Evolutionary conservation across 163 green algal species (phyloP).

Genomic region (Coccomyxa subellipsoidea): DNA sequence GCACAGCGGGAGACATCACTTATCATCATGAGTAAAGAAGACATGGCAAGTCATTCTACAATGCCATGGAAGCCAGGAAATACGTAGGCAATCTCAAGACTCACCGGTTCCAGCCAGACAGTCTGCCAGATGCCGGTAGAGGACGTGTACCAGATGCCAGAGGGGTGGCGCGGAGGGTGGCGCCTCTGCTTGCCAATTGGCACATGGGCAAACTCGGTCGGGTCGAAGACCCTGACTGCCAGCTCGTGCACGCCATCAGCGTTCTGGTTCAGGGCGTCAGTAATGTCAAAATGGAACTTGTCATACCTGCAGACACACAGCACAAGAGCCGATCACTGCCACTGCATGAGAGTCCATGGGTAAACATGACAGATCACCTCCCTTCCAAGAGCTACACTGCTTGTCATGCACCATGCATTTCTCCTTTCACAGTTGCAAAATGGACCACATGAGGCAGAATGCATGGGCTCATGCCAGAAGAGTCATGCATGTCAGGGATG

Average conservation of each 20-base stretch:
- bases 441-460: no score
- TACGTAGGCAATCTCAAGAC: no score
- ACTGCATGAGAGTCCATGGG: no score
- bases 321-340: neutral
- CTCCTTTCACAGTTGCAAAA: no score
- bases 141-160: constrained; percentile 32
- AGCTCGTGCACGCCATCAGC: constrained; percentile 10
- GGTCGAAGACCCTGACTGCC: constrained; percentile 24
- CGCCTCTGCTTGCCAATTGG: constrained; percentile 28
- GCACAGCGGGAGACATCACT: no score
- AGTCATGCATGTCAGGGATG: neutral
- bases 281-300: constrained; percentile 33
- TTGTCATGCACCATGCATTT: no score
- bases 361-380: no score
- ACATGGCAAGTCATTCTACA: no score
- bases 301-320: constrained; percentile 23
- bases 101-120: constrained; percentile 32
- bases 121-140: constrained; percentile 34
- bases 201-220: constrained; percentile 20
- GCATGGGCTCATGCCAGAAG: no score
- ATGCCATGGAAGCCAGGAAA: no score
- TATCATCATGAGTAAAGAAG: no score
- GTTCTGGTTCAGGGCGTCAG: neutral
- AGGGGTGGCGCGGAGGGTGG: constrained; percentile 19
- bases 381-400: no score